Evolutionary conservation across 2,329 filamentous ascomycete genomes (phyloP).

Genomic region (Dichotomopilus funicola): DNA sequence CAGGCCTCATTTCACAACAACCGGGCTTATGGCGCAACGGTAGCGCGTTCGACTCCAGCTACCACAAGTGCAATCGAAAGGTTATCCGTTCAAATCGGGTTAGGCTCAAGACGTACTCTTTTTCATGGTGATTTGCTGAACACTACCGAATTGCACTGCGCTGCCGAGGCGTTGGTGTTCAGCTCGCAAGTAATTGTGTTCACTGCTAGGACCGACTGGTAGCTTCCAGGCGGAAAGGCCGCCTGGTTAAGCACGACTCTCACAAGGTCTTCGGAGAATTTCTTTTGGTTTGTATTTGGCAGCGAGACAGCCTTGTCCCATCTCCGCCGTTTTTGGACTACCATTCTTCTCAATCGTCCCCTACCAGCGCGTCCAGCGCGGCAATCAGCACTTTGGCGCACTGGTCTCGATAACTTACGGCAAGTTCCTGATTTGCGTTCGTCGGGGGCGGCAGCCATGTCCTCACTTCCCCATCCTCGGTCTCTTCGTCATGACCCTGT

Average conservation of each 20-base stretch:
- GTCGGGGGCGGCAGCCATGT: constrained; percentile 21
- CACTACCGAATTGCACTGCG: neutral
- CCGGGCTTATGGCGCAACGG: neutral
- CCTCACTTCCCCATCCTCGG: constrained; percentile 34
- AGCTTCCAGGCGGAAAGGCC: too few relatives aligned
- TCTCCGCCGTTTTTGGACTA: too few relatives aligned
- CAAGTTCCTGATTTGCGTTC: constrained; percentile 43
- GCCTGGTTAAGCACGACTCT: too few relatives aligned
- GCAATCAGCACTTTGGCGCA: constrained; percentile 43
- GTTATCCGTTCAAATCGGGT: constrained; percentile 4
- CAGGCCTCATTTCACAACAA: neutral
- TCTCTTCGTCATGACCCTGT: constrained; percentile 36
- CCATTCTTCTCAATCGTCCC: neutral
- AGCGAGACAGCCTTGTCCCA: too few relatives aligned
- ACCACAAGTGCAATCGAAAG: neutral
- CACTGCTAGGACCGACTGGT: too few relatives aligned
- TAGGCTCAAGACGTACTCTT: neutral
- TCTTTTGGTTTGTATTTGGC: too few relatives aligned
- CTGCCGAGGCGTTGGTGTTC: too few relatives aligned
- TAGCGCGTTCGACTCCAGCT: constrained; percentile 4
- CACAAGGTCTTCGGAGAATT: too few relatives aligned
- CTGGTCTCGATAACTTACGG: constrained; percentile 42
- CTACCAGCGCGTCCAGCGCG: constrained; percentile 22
- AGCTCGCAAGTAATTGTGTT: too few relatives aligned
- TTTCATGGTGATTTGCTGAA: neutral